phyloP scores from a whole-genome alignment of 306 rosid genomes.

The Fragaria ananassa region DNA sequence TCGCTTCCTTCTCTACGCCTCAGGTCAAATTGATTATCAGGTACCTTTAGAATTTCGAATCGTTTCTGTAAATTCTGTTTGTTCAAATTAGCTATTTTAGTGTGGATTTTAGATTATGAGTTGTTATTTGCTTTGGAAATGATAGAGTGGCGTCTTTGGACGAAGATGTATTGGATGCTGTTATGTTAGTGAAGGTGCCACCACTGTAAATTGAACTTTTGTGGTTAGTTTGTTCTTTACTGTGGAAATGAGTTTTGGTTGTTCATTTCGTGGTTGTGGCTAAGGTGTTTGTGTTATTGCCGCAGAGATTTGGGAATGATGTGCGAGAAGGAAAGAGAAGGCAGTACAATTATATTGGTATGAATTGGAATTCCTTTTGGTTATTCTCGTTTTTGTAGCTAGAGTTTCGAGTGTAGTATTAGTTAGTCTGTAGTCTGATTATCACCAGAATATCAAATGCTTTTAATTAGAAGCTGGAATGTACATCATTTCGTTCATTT shows the following conservation, averaged over 20 bases:
- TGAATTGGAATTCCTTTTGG: neutral
- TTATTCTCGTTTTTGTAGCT: neutral
- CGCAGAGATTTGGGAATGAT: constrained; percentile 72
- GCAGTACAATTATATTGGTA: constrained; percentile 92
- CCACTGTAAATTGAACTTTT: constrained; percentile 11
- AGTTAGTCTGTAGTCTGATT: neutral
- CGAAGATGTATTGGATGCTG: constrained; percentile 58
- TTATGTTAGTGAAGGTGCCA: constrained; percentile 68
- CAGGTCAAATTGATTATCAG: constrained; percentile 79
- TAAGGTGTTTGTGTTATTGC: constrained; percentile 58
- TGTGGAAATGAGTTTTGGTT: neutral
- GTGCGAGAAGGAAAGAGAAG: constrained; percentile 93
- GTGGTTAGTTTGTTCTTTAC: constrained; percentile 30
- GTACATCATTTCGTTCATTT: neutral
- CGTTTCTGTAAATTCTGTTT: neutral
- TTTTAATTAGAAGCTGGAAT: neutral
- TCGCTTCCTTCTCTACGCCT: constrained; percentile 65
- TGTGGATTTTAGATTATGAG: neutral
- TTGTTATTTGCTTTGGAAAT: neutral
- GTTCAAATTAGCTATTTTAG: neutral
- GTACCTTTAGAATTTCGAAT: constrained; percentile 10
- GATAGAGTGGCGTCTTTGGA: constrained; percentile 62
- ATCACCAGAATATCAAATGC: neutral
- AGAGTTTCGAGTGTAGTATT: neutral
- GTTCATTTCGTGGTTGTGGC: constrained; percentile 37